Conservation (phyloP, 140 eudicot species). For the Anethum foeniculum region DNA sequence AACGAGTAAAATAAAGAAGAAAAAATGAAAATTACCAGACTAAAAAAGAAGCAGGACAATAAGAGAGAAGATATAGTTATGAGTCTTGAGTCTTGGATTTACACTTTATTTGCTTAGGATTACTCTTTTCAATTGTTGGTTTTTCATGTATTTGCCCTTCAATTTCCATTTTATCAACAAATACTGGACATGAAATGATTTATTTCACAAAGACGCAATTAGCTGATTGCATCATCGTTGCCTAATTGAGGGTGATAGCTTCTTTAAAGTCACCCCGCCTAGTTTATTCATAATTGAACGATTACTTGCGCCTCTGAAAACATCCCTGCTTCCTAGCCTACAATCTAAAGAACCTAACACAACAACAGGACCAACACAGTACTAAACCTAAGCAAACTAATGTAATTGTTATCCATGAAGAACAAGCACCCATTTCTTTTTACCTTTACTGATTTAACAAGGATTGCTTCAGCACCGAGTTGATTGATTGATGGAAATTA, state of each 20-base stretch:
- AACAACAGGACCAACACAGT: neutral
- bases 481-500: neutral
- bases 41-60: neutral
- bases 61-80: neutral
- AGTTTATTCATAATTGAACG: neutral
- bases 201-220: neutral
- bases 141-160: neutral
- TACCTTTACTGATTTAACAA: neutral
- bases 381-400: neutral
- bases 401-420: neutral
- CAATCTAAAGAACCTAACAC: neutral
- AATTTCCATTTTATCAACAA: neutral
- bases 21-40: neutral
- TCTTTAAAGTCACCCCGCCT: neutral
- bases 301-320: neutral
- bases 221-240: neutral
- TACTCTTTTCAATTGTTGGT: neutral
- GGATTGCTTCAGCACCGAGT: constrained; percentile 1
- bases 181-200: neutral
- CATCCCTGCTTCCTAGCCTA: neutral
- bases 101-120: neutral
- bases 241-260: neutral
- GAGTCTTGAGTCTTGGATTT: neutral
- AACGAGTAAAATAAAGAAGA: neutral
- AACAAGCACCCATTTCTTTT: neutral